Evolutionary conservation across 2,329 filamentous ascomycete genomes (phyloP).

Genomic region (Gremmenia infestans): DNA sequence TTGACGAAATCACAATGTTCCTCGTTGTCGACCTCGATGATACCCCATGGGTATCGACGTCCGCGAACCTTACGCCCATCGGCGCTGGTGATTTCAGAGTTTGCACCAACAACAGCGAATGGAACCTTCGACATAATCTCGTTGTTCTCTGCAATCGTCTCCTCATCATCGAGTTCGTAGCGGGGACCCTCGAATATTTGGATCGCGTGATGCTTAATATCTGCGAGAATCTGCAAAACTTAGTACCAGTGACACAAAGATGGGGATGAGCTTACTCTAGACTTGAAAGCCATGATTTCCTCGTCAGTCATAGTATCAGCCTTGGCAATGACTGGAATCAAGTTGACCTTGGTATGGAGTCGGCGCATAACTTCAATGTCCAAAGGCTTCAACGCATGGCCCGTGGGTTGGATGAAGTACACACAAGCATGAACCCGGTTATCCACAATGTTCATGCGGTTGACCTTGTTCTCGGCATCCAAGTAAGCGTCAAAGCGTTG

Average conservation of each 20-base stretch:
- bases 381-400: constrained; percentile 95
- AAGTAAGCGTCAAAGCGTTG: constrained; percentile 97
- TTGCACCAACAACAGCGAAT: constrained; percentile 96
- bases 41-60: constrained; percentile 95
- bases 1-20: constrained; percentile 99
- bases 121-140: constrained; percentile 99
- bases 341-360: constrained; percentile 99
- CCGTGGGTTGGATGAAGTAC: constrained; percentile 99
- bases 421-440: constrained; percentile 98
- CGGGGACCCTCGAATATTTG: constrained; percentile 98
- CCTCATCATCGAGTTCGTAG: constrained; percentile 98
- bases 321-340: constrained; percentile 99
- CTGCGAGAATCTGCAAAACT: constrained; percentile 75
- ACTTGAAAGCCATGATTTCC: constrained; percentile 91
- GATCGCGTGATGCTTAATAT: constrained; percentile 95
- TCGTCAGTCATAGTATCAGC: constrained; percentile 96
- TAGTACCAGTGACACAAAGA: constrained; percentile 3
- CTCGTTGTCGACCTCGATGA: constrained; percentile 99
- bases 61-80: constrained; percentile 95
- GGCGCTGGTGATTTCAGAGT: constrained; percentile 83
- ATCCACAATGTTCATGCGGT: constrained; percentile 99
- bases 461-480: constrained; percentile 99
- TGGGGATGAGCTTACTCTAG: constrained; percentile 65
- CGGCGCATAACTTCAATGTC: constrained; percentile 99
- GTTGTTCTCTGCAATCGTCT: constrained; percentile 99